Evolutionary conservation across 139 green algal species (phyloP), one percentile per base, ranked within the genome.

Genomic region (Closterium sp.): DNA sequence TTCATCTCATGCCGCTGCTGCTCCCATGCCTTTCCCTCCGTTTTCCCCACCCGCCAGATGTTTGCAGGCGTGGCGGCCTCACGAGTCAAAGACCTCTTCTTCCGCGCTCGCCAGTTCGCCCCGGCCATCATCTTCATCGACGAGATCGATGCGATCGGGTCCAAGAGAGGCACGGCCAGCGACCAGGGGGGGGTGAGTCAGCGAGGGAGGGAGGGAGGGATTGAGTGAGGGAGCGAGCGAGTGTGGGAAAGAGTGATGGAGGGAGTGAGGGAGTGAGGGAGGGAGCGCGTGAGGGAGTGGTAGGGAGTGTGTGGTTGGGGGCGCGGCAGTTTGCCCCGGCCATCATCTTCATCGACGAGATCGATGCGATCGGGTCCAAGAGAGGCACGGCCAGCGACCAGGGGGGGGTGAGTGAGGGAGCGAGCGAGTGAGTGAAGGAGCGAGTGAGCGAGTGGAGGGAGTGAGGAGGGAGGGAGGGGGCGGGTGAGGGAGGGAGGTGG

Each of bases 71-170:
- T 97, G 0, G 97, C 97, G 3, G 97, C 97, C 30, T 97, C 96
- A 0, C 94, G 97, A 83, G 96, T 99, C 35, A 93, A 97, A 28
- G 97, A 99, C 94, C 96, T 99, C 85, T 99, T 99, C 96, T 96
- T 96, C 0, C 95, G 98, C 92, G 97, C 97, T 0, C 95, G 97
- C 83, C 97, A 97, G 94, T 85, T 89, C n/a, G 93, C 96, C 10
- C 96, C 97, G 30, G 97, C 95, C 85, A 97, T 99, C 32, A 96
- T 99, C 36, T 99, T 99, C 94, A 98, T 99, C 84, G 98, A 99
- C 90, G 98, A 99, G 94, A 97, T 99, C 36, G 98, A 99, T 91
- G 97, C 98, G 1, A 86, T 86, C n/a, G 83, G 83, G n/a, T 32
- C 83, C n/a, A 86, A 86, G 83, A 1, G 83, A 34, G 83, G 83